Conservation (phyloP, 108 stramenopile species). For the Pseudonitzschia pungens region DNA sequence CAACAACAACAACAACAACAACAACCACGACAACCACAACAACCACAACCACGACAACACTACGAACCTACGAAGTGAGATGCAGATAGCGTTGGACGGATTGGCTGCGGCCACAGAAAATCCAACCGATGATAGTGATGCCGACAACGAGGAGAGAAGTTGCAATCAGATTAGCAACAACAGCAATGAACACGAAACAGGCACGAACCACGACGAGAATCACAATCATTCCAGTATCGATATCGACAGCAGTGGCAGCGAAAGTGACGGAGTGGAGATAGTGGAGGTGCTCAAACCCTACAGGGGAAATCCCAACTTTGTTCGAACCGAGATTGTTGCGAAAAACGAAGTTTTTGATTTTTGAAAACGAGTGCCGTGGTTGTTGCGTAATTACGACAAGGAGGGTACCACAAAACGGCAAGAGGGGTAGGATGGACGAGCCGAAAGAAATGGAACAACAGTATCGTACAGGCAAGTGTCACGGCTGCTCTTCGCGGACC, state of each 20-base stretch:
- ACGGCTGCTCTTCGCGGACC: no score
- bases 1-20: background rate
- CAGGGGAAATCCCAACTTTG: background rate
- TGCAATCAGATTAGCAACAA: no score
- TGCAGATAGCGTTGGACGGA: no score
- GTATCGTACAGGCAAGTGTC: no score
- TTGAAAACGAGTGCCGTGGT: background rate
- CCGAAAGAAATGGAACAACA: no score
- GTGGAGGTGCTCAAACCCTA: background rate
- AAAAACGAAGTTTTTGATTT: background rate
- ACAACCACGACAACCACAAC: background rate
- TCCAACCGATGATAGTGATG: no score
- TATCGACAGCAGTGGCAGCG: background rate
- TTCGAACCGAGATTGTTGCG: background rate
- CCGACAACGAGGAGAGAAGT: no score
- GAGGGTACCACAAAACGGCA: no score
- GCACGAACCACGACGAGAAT: background rate
- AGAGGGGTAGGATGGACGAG: no score
- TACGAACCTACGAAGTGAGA: no score
- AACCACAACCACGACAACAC: background rate
- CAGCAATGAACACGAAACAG: background rate
- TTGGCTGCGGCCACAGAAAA: no score
- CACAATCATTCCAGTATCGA: background rate
- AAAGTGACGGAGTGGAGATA: background rate
- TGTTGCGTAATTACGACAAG: no score